phyloP scores from a whole-genome alignment of 2,329 filamentous ascomycete genomes.

The Daldinia eschscholtzii region DNA sequence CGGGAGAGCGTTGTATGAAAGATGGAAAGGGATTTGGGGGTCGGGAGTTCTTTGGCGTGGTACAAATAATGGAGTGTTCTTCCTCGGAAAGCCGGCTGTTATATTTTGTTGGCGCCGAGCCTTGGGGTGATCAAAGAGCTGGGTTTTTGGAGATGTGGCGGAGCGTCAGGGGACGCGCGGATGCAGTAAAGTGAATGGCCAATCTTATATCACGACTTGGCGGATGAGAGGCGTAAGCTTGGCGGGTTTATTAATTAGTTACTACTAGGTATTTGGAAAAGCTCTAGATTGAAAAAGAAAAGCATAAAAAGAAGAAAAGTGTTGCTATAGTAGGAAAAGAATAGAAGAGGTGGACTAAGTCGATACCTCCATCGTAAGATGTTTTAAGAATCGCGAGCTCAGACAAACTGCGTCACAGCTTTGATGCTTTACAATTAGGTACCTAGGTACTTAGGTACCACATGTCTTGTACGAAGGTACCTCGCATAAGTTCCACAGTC shows the following conservation, averaged over 20 bases:
- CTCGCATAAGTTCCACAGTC: no score
- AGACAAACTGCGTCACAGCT: conserved; percentile 18
- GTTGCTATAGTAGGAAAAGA: not conserved
- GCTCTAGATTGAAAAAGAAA: not conserved
- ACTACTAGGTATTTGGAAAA: conserved; percentile 8
- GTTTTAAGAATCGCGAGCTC: conserved; percentile 13
- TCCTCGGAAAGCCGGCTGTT: conserved; percentile 32
- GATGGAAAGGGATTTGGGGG: not conserved
- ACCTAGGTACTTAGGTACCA: not conserved
- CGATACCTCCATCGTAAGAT: conserved; percentile 1
- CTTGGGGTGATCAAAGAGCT: conserved; percentile 15
- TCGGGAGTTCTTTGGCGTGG: conserved; percentile 10
- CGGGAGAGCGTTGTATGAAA: not conserved
- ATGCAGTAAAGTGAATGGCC: not conserved
- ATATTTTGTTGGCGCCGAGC: conserved; percentile 33
- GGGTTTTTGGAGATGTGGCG: conserved; percentile 28
- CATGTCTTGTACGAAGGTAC: no score
- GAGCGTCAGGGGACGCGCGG: conserved; percentile 33
- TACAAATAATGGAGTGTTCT: conserved; percentile 33
- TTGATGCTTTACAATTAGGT: not conserved
- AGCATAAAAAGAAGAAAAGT: not conserved
- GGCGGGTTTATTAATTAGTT: conserved; percentile 7
- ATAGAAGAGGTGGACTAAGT: conserved; percentile 8
- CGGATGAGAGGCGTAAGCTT: conserved; percentile 3
- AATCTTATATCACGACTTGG: conserved; percentile 8